Base-by-base conservation (phyloP, 2,329 filamentous ascomycete genomes). In the Venturia nashicola region DNA sequence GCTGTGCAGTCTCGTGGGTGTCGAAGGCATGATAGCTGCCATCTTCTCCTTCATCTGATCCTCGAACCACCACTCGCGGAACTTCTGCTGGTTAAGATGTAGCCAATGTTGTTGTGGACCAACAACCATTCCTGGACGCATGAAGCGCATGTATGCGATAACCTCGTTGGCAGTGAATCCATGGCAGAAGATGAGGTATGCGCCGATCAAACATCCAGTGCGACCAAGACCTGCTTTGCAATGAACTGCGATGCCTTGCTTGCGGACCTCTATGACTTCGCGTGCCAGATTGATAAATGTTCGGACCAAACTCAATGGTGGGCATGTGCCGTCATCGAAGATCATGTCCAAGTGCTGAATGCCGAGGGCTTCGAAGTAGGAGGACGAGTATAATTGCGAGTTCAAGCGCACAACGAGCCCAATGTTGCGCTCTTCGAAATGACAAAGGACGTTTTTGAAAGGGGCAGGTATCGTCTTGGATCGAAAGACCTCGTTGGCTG, bases 301-400 rank as follows among this genome's bases (percentile, higher is more conserved):
- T 69, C 90, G 86, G 36, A 99, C 94, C n/a, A 92, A 87, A 20
- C 85, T 85, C 62, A 99, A 80, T 1, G 91, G 86, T 27, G 94
- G 94, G 74, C 94, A 99, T 4, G 94, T 99, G 68, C 94, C 94
- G 70, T 99, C 94, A 71, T 97, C 94, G 72, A 99, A 99, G 71
- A 99, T 97, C 94, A 99, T 99, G 77, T 99, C 94, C 48, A 97
- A 81, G 73, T 99, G 94, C 71, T 91, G 87, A 72, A 99, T 97
- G 39, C 93, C 93, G 62, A 99, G 81, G 3, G 92, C 90, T 67
- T 93, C 94, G 75, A 99, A 99, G 79, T 93, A 97, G n/a, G 91
- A 92, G 0, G 94, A 90, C 0, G 90, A 96, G 80, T 99, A 99
- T 8, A 99, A 84, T 68, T 92, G 89, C 0, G 92, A 97, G 79